A percentile compares a stretch with the other conserved stretches of the same genome.
These are phyloP conservation scores for Cyclocybe aegerita DNA, from an alignment of 768 basidiomycete genomes.

Conservation along the genomic window DNA sequence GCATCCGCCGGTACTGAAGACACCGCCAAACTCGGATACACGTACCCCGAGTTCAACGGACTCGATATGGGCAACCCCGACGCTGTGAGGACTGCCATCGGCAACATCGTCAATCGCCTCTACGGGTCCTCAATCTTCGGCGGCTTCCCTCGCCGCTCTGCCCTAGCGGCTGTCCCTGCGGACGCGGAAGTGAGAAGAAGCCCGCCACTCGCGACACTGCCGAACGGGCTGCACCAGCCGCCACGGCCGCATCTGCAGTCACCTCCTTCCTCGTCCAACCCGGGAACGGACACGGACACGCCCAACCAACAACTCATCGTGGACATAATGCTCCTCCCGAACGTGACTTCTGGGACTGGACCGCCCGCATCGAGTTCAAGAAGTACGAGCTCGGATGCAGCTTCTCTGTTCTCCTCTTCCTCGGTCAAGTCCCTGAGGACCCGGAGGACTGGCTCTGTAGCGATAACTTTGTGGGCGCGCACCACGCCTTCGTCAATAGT, in stretches of 20 bases:
- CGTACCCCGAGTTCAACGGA: constrained; percentile 51
- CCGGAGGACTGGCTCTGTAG: constrained; percentile 29
- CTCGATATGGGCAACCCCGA: constrained; percentile 27
- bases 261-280: background rate
- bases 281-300: background rate
- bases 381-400: constrained; percentile 39
- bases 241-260: background rate
- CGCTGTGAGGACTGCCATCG: constrained; percentile 31
- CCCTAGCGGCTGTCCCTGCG: background rate
- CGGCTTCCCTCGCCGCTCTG: background rate
- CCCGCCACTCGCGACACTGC: constrained; percentile 1
- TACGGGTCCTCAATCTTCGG: constrained; percentile 26
- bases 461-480: constrained; percentile 36
- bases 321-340: constrained; percentile 3
- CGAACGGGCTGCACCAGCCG: constrained; percentile 1
- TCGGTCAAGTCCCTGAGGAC: constrained; percentile 33
- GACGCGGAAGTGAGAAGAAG: background rate
- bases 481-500: constrained; percentile 37
- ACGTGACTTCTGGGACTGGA: constrained; percentile 37
- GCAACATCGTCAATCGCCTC: constrained; percentile 30
- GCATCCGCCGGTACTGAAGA: constrained; percentile 28
- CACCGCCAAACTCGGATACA: constrained; percentile 38
- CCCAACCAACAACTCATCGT: background rate
- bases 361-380: constrained; percentile 40
- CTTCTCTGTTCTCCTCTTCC: constrained; percentile 42